These are phyloP conservation scores for Wallacemonas collosoma DNA, from an alignment of 208 protist genomes.

Conservation along the genomic window DNA sequence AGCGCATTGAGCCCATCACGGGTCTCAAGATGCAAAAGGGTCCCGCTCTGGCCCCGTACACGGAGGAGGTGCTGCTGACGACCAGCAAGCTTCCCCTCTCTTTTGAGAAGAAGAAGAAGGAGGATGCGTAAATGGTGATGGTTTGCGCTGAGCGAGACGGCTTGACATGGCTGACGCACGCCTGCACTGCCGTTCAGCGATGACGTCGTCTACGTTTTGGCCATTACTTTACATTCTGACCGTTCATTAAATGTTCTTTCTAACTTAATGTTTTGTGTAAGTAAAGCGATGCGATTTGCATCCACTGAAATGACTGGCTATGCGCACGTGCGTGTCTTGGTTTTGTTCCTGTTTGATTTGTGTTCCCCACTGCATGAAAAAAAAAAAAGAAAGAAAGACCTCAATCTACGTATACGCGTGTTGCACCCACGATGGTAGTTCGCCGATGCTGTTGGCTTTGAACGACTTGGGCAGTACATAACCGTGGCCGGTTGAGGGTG, in stretches of 20 bases:
- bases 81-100: conserved; percentile 83
- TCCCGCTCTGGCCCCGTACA: conserved; percentile 74
- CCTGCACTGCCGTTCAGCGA: too few species aligned
- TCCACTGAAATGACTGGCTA: conserved; percentile 4
- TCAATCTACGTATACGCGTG: too few species aligned
- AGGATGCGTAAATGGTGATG: conserved; percentile 18
- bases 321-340: not conserved
- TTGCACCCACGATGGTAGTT: too few species aligned
- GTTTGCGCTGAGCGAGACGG: too few species aligned
- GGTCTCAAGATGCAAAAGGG: conserved; percentile 88
- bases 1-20: conserved; percentile 90
- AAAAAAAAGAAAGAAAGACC: conserved; percentile 5
- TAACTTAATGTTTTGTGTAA: conserved; percentile 14
- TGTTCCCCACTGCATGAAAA: not conserved
- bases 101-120: conserved; percentile 86
- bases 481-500: too few species aligned
- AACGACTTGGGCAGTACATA: too few species aligned
- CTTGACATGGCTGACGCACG: too few species aligned
- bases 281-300: conserved; percentile 5
- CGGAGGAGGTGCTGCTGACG: conserved; percentile 81
- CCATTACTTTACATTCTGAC: not conserved
- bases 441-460: too few species aligned
- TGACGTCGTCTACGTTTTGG: too few species aligned
- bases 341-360: not conserved
- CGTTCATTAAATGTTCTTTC: not conserved